A percentile compares a stretch with the other conserved stretches of the same genome.
Evolutionary conservation across 352 stramenopile genomes (phyloP).

Genomic region (Phytophthora litchii): DNA sequence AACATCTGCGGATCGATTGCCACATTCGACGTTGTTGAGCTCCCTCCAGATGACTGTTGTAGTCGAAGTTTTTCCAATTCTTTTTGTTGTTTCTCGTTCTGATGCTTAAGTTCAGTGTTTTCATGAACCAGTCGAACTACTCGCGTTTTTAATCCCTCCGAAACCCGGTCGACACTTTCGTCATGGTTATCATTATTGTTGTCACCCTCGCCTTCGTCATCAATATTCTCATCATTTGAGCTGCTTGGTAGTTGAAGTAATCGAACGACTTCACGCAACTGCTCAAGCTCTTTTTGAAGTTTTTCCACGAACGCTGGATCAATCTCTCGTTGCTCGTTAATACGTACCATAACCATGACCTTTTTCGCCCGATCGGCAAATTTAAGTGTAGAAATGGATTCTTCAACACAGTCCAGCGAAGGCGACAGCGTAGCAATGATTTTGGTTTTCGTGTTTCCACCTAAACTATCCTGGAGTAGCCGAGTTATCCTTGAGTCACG

Average conservation of each 20-base stretch:
- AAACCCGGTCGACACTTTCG: constrained; percentile 12
- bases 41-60: constrained; percentile 16
- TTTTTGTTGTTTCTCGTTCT: constrained; percentile 62
- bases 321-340: constrained; percentile 88
- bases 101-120: constrained; percentile 68
- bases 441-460: constrained; percentile 90
- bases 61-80: constrained; percentile 57
- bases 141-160: constrained; percentile 30
- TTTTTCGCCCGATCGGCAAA: constrained; percentile 93
- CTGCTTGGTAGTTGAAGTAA: constrained; percentile 38
- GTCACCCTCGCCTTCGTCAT: constrained; percentile 2
- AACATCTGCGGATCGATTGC: constrained; percentile 30
- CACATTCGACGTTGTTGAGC: not conserved
- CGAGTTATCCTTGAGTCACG: constrained; percentile 94
- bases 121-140: constrained; percentile 66
- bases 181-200: constrained; percentile 36
- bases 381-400: constrained; percentile 94
- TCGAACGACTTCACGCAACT: constrained; percentile 70
- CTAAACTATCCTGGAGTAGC: constrained; percentile 89
- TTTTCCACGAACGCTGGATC: constrained; percentile 89
- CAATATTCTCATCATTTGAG: constrained; percentile 7
- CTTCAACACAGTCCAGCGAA: constrained; percentile 84
- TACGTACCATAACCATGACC: constrained; percentile 86
- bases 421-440: constrained; percentile 93
- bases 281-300: constrained; percentile 83